Evolutionary conservation across 169 alveolate genomes (phyloP), one percentile per base, ranked within the genome.

Genomic region (Plasmodium billcollinsi): DNA sequence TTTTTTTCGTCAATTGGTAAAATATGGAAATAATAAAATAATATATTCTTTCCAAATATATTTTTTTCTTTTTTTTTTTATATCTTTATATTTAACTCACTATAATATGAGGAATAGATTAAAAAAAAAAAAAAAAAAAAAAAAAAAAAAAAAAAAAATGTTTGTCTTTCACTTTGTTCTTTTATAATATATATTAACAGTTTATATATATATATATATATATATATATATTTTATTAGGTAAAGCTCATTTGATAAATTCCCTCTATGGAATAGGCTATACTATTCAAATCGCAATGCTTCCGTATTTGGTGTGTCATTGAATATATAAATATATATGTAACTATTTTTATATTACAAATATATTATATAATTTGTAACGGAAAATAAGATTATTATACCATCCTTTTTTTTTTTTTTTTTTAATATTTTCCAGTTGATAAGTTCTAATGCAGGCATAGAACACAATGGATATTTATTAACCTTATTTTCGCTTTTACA

Each of bases 1-100:
- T 76, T 76, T 71, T 49, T 76, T 69, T 76, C 89, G 24, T 76
- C 89, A 18, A 76, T 76, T 63, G 89, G 89, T 76, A 76, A 65
- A 14, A 54, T n/a, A 12, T n/a, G 20, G 63, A 14, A 54, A 54
- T 5, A 54, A 54, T n/a, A 9, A 54, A 54, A 54, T 54, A 54
- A n/a, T 12, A 15, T n/a, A 54, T 54, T 54, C 3, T 54, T 6
- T 52, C 15, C 14, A 0, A 52, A 52, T 52, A 8, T 52, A n/a
- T 8, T 52, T 52, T 29, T 29, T 29, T 29, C 5, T 29, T 29
- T 2, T 29, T 29, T 29, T 29, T 2, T 29, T 29, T 29, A 29
- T 29, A 29, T 29, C 43, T 29, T 29, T 29, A 29, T 29, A 2
- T 29, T 29, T 29, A 29, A 29, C 0, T 6, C 43, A 29, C 43